These are phyloP conservation scores for Paradendryphiella salina DNA, from an alignment of 2,329 filamentous ascomycete species.

Conservation along the genomic window DNA sequence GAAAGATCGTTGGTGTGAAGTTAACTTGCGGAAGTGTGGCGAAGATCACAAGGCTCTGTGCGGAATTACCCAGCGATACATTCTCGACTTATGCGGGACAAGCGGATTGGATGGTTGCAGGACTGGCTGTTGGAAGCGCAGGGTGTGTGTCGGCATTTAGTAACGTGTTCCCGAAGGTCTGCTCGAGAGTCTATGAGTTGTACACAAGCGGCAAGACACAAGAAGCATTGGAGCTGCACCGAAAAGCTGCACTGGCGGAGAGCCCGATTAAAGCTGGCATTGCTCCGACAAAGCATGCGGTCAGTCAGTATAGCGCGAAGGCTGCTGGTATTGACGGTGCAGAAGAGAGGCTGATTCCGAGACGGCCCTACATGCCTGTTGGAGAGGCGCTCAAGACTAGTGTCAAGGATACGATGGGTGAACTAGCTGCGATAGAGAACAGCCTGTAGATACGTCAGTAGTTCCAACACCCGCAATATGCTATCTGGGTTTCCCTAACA, in stretches of 20 bases:
- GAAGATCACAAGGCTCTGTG: constrained; percentile 67
- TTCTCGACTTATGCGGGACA: constrained; percentile 75
- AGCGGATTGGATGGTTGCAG: constrained; percentile 68
- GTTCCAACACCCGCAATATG: neutral
- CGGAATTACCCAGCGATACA: constrained; percentile 53
- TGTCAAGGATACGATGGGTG: constrained; percentile 30
- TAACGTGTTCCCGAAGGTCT: constrained; percentile 60
- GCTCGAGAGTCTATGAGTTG: constrained; percentile 63
- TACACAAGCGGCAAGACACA: constrained; percentile 60
- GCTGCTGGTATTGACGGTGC: constrained; percentile 53
- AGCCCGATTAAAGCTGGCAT: constrained; percentile 68
- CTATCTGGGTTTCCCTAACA: neutral
- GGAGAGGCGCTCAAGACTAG: constrained; percentile 29
- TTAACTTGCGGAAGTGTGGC: constrained; percentile 75
- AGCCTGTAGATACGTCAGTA: constrained; percentile 1
- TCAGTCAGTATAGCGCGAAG: constrained; percentile 64
- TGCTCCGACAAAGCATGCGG: constrained; percentile 69
- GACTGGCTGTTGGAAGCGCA: constrained; percentile 56
- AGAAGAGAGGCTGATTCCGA: constrained; percentile 35
- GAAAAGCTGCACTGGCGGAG: constrained; percentile 66
- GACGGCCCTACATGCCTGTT: constrained; percentile 36
- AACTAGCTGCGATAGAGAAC: constrained; percentile 35
- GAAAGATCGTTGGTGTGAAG: constrained; percentile 71
- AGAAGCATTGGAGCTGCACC: constrained; percentile 65
- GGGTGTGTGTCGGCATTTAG: constrained; percentile 63